Evolutionary conservation across 805 yeast species (phyloP).

Genomic region (Metschnikowia amazonensis): DNA sequence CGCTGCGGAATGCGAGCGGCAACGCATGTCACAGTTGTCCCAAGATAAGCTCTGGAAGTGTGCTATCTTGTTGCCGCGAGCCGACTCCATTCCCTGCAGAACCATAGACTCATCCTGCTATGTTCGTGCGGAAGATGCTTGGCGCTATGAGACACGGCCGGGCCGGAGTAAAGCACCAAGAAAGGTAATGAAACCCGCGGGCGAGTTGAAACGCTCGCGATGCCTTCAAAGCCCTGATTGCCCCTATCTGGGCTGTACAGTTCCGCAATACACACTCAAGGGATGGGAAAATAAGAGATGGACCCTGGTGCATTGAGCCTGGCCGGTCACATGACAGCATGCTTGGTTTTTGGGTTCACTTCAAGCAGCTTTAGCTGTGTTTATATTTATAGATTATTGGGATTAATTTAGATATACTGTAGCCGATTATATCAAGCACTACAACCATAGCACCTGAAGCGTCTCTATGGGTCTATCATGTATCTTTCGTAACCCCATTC

Average conservation of each 20-base stretch:
- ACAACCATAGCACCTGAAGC: too few species aligned
- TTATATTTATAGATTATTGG: slow-evolving; percentile 4
- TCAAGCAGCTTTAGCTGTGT: not conserved
- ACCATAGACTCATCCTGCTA: slow-evolving; percentile 22
- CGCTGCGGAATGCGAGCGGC: not conserved
- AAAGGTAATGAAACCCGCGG: slow-evolving; percentile 32
- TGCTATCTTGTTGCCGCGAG: slow-evolving; percentile 51
- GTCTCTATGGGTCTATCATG: too few species aligned
- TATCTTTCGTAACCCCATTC: too few species aligned
- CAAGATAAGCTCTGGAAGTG: slow-evolving; percentile 18
- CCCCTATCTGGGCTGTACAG: slow-evolving; percentile 14
- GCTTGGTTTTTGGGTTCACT: not conserved
- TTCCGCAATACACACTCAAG: slow-evolving; percentile 19
- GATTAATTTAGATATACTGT: not conserved
- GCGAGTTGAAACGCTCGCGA: slow-evolving; percentile 21
- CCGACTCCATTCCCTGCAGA: slow-evolving; percentile 31
- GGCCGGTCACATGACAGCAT: not conserved
- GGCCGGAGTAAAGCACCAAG: slow-evolving; percentile 7
- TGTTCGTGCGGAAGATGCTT: slow-evolving; percentile 12
- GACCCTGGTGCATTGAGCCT: slow-evolving; percentile 3
- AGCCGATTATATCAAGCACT: too few species aligned
- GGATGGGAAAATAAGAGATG: slow-evolving; percentile 20
- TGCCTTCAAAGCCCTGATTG: slow-evolving; percentile 9
- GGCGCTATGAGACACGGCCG: not conserved
- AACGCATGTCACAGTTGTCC: slow-evolving; percentile 12